Evolutionary conservation across 2,329 filamentous ascomycete genomes (phyloP).

Genomic region (Pestalotiopsis fici): DNA sequence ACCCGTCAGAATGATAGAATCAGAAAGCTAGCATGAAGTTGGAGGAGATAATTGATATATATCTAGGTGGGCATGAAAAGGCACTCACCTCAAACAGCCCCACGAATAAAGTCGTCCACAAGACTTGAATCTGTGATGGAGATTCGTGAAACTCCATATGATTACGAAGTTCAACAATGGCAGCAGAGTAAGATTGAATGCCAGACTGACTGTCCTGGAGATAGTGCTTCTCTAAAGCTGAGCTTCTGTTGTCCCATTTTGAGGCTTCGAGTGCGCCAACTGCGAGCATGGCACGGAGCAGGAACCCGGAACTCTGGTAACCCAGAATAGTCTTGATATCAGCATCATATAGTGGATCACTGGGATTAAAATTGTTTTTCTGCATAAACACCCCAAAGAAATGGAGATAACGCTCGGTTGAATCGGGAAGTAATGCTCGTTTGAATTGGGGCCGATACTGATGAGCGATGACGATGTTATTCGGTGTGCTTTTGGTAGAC

Average conservation of each 20-base stretch:
- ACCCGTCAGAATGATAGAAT: background rate
- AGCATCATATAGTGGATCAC: background rate
- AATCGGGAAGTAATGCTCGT: background rate
- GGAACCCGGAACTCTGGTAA: no score
- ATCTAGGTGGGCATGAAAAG: background rate
- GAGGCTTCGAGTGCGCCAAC: conserved; percentile 7
- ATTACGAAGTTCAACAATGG: background rate
- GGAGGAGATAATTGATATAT: background rate
- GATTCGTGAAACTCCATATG: background rate
- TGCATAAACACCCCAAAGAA: conserved; percentile 10
- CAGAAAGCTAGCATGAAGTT: background rate
- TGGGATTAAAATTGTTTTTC: conserved; percentile 4
- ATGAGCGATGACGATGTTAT: background rate
- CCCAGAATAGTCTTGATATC: conserved; percentile 3
- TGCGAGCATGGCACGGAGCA: background rate
- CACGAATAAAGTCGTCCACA: conserved; percentile 13
- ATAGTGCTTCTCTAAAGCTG: background rate
- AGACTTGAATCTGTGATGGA: conserved; percentile 4
- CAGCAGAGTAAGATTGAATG: conserved; percentile 4
- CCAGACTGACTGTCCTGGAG: background rate
- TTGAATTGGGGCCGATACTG: background rate
- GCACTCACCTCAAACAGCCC: conserved; percentile 11
- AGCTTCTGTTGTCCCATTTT: background rate
- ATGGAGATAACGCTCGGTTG: conserved; percentile 1
- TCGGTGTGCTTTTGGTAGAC: background rate